These are phyloP conservation scores for Eutrema yunnanense DNA, from an alignment of 345 rosid species.

Conservation along the genomic window DNA sequence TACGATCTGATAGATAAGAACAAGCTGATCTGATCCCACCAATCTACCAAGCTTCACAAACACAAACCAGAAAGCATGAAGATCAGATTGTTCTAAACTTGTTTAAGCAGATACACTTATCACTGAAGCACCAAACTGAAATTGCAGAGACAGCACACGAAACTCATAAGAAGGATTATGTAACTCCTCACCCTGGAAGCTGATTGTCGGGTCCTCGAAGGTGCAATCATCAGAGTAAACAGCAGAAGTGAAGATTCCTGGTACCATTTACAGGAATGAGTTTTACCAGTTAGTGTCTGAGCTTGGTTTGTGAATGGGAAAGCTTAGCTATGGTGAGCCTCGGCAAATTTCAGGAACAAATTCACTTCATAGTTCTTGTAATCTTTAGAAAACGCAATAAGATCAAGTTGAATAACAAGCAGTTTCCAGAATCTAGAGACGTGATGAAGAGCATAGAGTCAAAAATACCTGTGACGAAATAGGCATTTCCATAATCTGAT, in stretches of 20 bases:
- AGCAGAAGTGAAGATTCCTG: conserved; percentile 62
- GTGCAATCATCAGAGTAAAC: conserved; percentile 65
- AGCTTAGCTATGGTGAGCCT: neutral
- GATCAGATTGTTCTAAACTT: neutral
- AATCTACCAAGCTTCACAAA: neutral
- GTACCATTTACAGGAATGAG: conserved; percentile 2
- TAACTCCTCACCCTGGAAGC: conserved; percentile 54
- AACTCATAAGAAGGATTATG: neutral
- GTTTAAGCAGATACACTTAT: neutral
- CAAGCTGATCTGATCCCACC: neutral
- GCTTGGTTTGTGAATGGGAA: neutral
- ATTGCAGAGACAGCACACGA: neutral
- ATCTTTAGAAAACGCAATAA: neutral
- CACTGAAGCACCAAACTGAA: neutral
- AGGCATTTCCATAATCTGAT: conserved; percentile 69
- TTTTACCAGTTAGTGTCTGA: neutral
- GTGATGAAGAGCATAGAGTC: neutral
- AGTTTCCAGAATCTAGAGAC: neutral
- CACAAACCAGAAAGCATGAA: neutral
- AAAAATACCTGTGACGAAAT: conserved; percentile 72
- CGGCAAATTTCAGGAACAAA: neutral
- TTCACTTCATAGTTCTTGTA: neutral
- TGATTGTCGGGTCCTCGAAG: conserved; percentile 92
- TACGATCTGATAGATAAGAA: neutral
- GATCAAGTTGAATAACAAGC: neutral